phyloP scores from a whole-genome alignment of 164 flowering plant species.

The Stephania yunnanensis region DNA sequence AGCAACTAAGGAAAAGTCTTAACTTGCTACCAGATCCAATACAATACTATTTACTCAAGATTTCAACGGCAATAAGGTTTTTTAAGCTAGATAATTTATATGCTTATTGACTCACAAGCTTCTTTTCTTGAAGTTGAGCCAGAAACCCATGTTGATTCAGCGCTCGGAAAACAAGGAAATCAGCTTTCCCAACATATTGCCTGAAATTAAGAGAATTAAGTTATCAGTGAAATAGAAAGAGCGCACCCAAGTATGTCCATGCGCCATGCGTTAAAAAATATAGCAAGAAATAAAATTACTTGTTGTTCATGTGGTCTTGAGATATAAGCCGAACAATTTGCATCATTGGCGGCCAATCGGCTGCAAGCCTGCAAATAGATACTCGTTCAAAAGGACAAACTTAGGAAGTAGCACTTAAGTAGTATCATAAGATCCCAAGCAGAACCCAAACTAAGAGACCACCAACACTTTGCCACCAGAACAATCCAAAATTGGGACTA shows the following conservation, averaged over 20 bases:
- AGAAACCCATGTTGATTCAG: conserved; percentile 34
- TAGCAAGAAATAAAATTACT: conserved; percentile 11
- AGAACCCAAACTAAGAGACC: too few relatives aligned
- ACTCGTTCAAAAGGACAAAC: background rate
- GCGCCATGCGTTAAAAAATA: background rate
- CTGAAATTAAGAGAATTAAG: conserved; percentile 16
- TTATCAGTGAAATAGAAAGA: background rate
- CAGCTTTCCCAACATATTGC: conserved; percentile 39
- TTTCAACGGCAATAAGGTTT: background rate
- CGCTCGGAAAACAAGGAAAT: conserved; percentile 32
- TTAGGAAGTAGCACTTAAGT: background rate
- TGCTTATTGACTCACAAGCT: conserved; percentile 26
- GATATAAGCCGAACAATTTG: conserved; percentile 80
- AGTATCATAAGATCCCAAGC: background rate
- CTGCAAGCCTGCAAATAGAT: conserved; percentile 59
- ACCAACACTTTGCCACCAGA: too few relatives aligned
- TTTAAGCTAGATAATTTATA: background rate
- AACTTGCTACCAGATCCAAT: too few relatives aligned
- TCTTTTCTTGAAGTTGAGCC: conserved; percentile 33
- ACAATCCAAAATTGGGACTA: too few relatives aligned
- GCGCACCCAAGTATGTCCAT: background rate
- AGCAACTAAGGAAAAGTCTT: too few relatives aligned
- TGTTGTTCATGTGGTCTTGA: conserved; percentile 40
- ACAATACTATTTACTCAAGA: too few relatives aligned
- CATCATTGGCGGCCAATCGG: conserved; percentile 94